Percentiles rank a stretch among this genome's conserved stretches.
These are phyloP conservation scores for Pterocarpus santalinus DNA, from an alignment of 306 rosid species.

Conservation along the genomic window DNA sequence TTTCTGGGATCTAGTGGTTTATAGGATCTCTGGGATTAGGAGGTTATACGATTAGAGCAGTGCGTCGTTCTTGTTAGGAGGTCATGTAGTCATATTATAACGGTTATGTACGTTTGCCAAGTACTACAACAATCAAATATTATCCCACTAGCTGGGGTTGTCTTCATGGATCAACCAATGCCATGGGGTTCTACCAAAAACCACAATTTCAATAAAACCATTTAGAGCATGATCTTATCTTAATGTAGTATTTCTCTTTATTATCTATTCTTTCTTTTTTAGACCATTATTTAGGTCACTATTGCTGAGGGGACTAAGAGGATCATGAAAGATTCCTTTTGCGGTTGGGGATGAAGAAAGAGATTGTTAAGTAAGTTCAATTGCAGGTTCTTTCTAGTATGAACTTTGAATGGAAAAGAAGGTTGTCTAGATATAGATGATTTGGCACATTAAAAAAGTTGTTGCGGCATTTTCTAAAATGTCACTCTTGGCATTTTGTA, in stretches of 20 bases:
- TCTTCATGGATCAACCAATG: slow-evolving; percentile 12
- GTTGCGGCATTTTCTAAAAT: slow-evolving; percentile 36
- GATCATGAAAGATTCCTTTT: neutral
- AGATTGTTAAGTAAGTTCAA: neutral
- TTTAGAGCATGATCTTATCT: neutral
- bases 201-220: neutral
- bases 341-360: neutral
- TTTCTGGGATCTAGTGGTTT: slow-evolving; percentile 18
- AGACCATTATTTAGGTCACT: neutral
- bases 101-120: neutral
- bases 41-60: neutral
- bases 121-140: neutral
- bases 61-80: neutral
- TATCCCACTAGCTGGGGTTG: neutral
- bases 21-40: slow-evolving; percentile 28
- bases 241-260: neutral
- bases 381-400: slow-evolving; percentile 1
- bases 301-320: neutral
- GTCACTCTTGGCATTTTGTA: slow-evolving; percentile 8
- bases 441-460: slow-evolving; percentile 24
- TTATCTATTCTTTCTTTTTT: neutral
- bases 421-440: slow-evolving; percentile 30
- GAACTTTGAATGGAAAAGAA: neutral
- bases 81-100: slow-evolving; percentile 33
- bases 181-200: slow-evolving; percentile 15